Conservation (phyloP, 306 rosid genomes). For the Pyrus communis region DNA sequence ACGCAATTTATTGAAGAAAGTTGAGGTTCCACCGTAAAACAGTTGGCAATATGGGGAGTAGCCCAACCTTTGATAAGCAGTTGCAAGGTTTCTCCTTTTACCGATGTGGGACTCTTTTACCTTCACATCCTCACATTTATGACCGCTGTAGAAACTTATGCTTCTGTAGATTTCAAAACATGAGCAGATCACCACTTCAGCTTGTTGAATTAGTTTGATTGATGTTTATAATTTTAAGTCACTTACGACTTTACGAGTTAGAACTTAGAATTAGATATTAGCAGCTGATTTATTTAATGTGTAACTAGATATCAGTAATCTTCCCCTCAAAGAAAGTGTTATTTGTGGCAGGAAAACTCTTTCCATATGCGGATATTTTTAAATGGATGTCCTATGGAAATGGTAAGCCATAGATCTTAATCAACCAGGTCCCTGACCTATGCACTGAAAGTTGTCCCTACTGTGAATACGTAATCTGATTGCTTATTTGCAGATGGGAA, state of each 20-base stretch:
- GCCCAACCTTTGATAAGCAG: too few relatives aligned
- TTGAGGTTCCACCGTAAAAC: too few relatives aligned
- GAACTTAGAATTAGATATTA: neutral
- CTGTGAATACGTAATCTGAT: neutral
- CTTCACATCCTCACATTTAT: too few relatives aligned
- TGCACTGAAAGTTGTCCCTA: neutral
- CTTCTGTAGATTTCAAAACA: neutral
- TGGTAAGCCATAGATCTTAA: slow-evolving; percentile 32
- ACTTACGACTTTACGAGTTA: neutral
- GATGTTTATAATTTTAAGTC: neutral
- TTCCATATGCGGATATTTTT: slow-evolving; percentile 62
- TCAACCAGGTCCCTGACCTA: neutral
- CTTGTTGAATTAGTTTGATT: neutral
- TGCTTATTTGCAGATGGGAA: slow-evolving; percentile 60
- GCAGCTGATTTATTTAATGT: neutral
- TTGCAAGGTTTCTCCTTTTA: too few relatives aligned
- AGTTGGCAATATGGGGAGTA: too few relatives aligned
- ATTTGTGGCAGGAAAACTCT: slow-evolving; percentile 59
- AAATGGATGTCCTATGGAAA: slow-evolving; percentile 86
- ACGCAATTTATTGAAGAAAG: neutral
- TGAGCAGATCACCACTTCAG: neutral
- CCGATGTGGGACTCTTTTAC: too few relatives aligned
- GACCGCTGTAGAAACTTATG: neutral
- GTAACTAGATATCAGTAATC: neutral
- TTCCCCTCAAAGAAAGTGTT: neutral